phyloP scores from a whole-genome alignment of 163 green algal genomes.

The Smithsoniella earleae region DNA sequence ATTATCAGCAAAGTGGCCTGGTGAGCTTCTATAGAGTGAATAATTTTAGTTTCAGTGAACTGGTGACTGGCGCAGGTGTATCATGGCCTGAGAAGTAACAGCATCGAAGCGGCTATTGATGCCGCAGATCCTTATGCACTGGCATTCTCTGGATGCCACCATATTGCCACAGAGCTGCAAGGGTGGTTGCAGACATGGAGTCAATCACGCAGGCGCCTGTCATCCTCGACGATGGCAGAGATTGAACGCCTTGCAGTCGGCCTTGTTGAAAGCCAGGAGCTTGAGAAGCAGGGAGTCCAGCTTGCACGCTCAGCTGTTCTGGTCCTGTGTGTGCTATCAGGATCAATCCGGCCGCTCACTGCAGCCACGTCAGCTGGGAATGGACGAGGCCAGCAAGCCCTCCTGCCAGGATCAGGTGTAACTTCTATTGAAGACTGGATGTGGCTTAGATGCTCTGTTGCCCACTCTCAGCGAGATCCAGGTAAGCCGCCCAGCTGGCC shows the following conservation, averaged over 20 bases:
- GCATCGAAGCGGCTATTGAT: slow-evolving; percentile 18
- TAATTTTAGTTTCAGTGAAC: no score
- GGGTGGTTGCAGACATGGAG: slow-evolving; percentile 3
- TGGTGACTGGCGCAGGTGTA: slow-evolving; percentile 29
- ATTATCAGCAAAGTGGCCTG: no score
- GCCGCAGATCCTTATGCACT: slow-evolving; percentile 1
- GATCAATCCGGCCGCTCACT: neutral
- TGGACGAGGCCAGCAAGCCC: neutral
- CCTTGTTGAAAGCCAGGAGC: slow-evolving; percentile 7
- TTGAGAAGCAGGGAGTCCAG: slow-evolving; percentile 23
- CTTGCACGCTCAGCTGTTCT: slow-evolving; percentile 7
- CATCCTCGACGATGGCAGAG: neutral
- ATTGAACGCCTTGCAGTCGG: neutral
- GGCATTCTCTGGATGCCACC: neutral
- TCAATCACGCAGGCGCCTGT: neutral
- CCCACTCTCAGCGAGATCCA: neutral
- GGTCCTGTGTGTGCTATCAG: slow-evolving; percentile 11
- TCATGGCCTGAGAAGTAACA: neutral
- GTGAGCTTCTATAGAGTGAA: no score
- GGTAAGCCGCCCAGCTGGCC: neutral
- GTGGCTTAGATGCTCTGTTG: slow-evolving; percentile 25
- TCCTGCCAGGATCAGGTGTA: slow-evolving; percentile 14
- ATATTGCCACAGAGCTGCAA: slow-evolving; percentile 8
- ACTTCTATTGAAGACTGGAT: slow-evolving; percentile 26
- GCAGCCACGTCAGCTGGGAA: neutral